Conservation (phyloP, 2,329 filamentous ascomycete genomes). For the Tolypocladium cylindrosporum region DNA sequence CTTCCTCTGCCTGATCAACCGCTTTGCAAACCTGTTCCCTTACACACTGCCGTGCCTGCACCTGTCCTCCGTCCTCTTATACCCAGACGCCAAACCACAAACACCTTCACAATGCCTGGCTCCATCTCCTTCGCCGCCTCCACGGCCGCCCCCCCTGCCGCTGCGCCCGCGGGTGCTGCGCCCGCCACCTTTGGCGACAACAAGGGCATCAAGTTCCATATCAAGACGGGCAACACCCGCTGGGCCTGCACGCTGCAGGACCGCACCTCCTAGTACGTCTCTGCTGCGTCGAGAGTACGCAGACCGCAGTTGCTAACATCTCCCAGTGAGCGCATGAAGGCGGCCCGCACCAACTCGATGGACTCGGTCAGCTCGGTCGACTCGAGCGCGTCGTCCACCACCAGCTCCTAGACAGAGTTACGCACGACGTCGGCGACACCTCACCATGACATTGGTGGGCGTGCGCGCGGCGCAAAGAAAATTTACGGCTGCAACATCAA, state of each 20-base stretch:
- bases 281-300: not conserved
- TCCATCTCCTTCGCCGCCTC: conserved; percentile 8
- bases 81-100: not conserved
- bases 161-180: conserved; percentile 8
- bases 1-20: not conserved
- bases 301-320: not conserved
- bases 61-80: not conserved
- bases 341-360: conserved; percentile 22
- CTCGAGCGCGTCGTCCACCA: conserved; percentile 15
- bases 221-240: conserved; percentile 30
- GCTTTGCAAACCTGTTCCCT: not conserved
- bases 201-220: conserved; percentile 33
- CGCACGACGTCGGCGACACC: not conserved
- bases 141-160: conserved; percentile 4
- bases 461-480: not conserved
- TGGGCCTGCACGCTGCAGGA: conserved; percentile 33
- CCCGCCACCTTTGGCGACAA: conserved; percentile 23
- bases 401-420: conserved; percentile 2
- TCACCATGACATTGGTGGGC: not conserved
- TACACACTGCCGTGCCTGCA: not conserved
- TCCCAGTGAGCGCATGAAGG: conserved; percentile 29
- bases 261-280: conserved; percentile 31
- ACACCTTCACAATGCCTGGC: conserved; percentile 8
- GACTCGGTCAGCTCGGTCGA: conserved; percentile 22
- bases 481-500: not conserved